Percentiles rank a stretch among this genome's conserved stretches.
Conservation (phyloP, 495 filamentous ascomycete species). For the Echria macrotheca region DNA sequence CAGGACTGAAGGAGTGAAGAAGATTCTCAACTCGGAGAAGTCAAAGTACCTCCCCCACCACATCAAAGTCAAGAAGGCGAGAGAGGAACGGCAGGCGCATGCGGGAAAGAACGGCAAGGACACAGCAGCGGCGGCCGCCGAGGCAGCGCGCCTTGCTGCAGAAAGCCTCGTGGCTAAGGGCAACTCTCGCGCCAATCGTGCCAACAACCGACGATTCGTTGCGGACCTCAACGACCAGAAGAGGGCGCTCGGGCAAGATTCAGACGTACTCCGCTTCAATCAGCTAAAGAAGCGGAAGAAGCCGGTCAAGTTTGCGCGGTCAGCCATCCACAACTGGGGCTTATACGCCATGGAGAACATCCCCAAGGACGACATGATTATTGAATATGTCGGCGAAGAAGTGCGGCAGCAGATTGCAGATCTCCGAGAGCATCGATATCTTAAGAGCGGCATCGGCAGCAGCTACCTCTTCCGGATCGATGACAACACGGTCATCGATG, state of each 20-base stretch:
- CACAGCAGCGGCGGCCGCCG: constrained; percentile 56
- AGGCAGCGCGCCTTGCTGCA: constrained; percentile 68
- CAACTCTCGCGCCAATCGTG: constrained; percentile 81
- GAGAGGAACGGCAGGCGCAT: constrained; percentile 79
- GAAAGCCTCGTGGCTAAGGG: constrained; percentile 73
- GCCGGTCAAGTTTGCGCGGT: constrained; percentile 94
- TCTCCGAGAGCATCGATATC: constrained; percentile 82
- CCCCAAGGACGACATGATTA: constrained; percentile 97
- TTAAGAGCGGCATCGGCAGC: constrained; percentile 94
- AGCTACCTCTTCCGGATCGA: constrained; percentile 98
- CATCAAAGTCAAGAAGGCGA: constrained; percentile 84
- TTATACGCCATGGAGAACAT: constrained; percentile 98
- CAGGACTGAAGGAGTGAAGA: constrained; percentile 86
- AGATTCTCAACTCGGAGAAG: constrained; percentile 93
- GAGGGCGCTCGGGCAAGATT: constrained; percentile 76
- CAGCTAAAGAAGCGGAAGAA: constrained; percentile 99
- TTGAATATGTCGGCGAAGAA: constrained; percentile 98
- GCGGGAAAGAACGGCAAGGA: constrained; percentile 67
- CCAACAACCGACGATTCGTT: constrained; percentile 88
- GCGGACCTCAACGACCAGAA: constrained; percentile 94
- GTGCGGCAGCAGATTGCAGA: constrained; percentile 95
- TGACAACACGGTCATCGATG: constrained; percentile 95
- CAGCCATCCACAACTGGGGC: constrained; percentile 98
- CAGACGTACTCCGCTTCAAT: constrained; percentile 92
- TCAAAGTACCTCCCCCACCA: constrained; percentile 97